Base-by-base conservation (phyloP, 129 eudicot species). In the Flaveria bidentis region DNA sequence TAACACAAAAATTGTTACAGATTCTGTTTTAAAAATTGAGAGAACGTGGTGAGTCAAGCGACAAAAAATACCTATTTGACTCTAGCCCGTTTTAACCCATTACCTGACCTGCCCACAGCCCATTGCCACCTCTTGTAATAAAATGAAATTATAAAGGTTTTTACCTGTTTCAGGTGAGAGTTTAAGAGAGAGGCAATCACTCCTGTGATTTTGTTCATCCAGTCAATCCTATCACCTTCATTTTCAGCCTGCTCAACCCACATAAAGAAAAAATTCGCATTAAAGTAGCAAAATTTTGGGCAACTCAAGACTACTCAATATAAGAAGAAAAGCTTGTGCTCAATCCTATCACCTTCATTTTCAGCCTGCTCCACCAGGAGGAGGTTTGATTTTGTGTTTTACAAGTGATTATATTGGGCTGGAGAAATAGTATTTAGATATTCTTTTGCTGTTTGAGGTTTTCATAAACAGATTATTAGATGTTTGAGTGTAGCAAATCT, bases 211-310 rank as follows among this genome's bases (percentile, higher is more conserved):
- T 94, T 91, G 84, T 86, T 89, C 89, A 94, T 84, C 99, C 99
- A 94, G 78, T 94, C 99, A 74, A 80, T 71, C 81, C 99, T 89
- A 70, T 94, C 99, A 73, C 90, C 96, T 81, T 94, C 99, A 82
- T 75, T 91, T 84, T 94, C 99, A 84, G 99, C 97, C 99, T 93
- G 85, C 76, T 45, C 60, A 61, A 76, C 61, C 73, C 74, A 79
- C 61, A 25, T 39, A 52, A 63, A 78, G 15, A 69, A 65, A 63
- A 4, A 16, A 1, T 17, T 17, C 3, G 4, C 44, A 67, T n/a
- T 44, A 44, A 17, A 39, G 14, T 33, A 46, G 30, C 51, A 10
- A 36, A 25, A 56, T 9, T 76, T 65, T 56, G 61, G 47, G 67
- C 60, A 68, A 78, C 45, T 62, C 33, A 46, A 72, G 50, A 53